Conservation (phyloP, 1,284 basidiomycete genomes). For the Ustilago loliicola region DNA sequence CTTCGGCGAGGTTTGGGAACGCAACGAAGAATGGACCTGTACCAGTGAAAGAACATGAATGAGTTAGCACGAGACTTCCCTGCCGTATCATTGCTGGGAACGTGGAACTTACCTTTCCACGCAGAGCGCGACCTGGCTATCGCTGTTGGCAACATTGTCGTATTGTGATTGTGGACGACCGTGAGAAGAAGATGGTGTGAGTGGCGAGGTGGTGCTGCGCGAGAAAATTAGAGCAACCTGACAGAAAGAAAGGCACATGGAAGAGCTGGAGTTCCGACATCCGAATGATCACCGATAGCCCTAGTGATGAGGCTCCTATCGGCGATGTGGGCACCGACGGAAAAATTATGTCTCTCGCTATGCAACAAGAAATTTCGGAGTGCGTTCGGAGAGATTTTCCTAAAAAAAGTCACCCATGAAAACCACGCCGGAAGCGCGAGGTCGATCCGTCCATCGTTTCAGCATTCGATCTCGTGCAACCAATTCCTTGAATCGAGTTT, state of each 20-base stretch:
- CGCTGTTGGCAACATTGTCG: conserved; percentile 53
- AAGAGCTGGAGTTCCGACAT: conserved; percentile 14
- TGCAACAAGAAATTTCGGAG: not conserved
- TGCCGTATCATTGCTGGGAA: conserved; percentile 67
- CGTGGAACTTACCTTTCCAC: conserved; percentile 60
- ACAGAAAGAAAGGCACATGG: not conserved
- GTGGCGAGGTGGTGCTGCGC: not conserved
- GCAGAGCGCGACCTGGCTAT: conserved; percentile 56
- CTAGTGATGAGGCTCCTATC: not conserved
- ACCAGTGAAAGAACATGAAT: not conserved
- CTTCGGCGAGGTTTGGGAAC: conserved; percentile 89
- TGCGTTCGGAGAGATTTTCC: no score
- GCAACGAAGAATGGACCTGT: conserved; percentile 91
- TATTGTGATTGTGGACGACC: conserved; percentile 4
- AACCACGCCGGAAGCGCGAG: conserved; percentile 4
- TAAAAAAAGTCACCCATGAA: not conserved
- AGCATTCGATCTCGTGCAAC: not conserved
- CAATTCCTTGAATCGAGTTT: not conserved
- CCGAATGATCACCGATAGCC: conserved; percentile 13
- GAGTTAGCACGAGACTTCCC: not conserved
- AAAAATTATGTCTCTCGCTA: not conserved
- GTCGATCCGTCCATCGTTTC: conserved; percentile 1
- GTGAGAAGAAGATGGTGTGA: not conserved
- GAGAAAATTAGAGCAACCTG: conserved; percentile 12
- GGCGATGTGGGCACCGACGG: not conserved